Evolutionary conservation across 2,329 filamentous ascomycete genomes (phyloP).

Genomic region (Samsoniella hepiali): DNA sequence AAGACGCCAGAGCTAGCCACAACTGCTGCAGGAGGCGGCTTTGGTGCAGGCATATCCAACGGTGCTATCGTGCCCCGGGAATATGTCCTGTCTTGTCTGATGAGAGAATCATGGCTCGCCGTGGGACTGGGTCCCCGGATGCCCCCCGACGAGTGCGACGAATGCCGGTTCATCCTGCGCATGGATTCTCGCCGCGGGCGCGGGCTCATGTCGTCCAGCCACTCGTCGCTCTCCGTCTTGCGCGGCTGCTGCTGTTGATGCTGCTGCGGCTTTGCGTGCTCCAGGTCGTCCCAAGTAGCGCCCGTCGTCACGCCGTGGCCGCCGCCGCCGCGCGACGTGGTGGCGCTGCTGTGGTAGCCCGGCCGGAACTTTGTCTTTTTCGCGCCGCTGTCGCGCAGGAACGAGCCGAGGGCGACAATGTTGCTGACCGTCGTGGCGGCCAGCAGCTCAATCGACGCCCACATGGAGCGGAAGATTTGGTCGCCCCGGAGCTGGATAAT

Average conservation of each 20-base stretch:
- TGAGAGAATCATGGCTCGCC: conserved; percentile 18
- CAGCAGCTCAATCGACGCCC: conserved; percentile 83
- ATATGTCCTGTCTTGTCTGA: conserved; percentile 11
- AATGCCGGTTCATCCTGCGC: conserved; percentile 12
- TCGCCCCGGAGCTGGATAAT: conserved; percentile 66
- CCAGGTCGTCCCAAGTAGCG: conserved; percentile 27
- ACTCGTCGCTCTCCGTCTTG: conserved; percentile 19
- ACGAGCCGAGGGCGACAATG: conserved; percentile 80
- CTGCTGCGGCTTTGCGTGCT: conserved; percentile 21
- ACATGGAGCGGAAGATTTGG: conserved; percentile 80
- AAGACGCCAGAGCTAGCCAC: conserved; percentile 12
- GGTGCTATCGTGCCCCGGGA: background rate
- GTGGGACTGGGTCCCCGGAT: conserved; percentile 14
- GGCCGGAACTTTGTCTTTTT: conserved; percentile 81
- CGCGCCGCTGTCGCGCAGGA: conserved; percentile 78
- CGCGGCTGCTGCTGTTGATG: background rate
- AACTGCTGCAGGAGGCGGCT: conserved; percentile 10
- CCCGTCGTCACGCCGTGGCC: conserved; percentile 23
- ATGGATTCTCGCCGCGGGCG: conserved; percentile 3
- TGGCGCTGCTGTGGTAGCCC: conserved; percentile 37
- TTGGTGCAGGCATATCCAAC: background rate
- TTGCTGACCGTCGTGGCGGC: conserved; percentile 83
- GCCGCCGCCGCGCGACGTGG: conserved; percentile 27
- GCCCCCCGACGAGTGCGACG: conserved; percentile 4
- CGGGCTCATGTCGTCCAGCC: conserved; percentile 5